A percentile compares a stretch with the other conserved stretches of the same genome.
These are phyloP conservation scores for Epichloe bromicola DNA, from an alignment of 2,329 filamentous ascomycete genomes.

Conservation along the genomic window DNA sequence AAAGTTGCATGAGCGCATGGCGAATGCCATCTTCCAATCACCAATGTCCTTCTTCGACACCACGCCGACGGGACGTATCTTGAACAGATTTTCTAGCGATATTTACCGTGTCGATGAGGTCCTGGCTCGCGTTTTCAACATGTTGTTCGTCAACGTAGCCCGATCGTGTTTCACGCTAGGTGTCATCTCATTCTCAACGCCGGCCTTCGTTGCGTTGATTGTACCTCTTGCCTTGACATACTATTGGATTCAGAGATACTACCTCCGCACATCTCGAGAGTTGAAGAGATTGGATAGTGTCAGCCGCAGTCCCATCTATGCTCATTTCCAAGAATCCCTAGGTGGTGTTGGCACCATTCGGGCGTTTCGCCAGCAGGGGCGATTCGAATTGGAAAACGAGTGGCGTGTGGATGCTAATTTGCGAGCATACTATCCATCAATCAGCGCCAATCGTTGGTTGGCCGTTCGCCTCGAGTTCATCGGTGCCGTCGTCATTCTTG, in stretches of 20 bases:
- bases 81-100: conserved; percentile 88
- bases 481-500: conserved; percentile 83
- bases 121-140: conserved; percentile 92
- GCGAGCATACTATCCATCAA: conserved; percentile 87
- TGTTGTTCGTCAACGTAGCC: conserved; percentile 71
- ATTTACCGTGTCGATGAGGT: conserved; percentile 83
- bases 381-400: conserved; percentile 89
- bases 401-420: conserved; percentile 94
- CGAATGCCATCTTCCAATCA: conserved; percentile 89
- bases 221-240: conserved; percentile 72
- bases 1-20: conserved; percentile 95
- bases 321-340: conserved; percentile 95
- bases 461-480: conserved; percentile 92
- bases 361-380: conserved; percentile 76
- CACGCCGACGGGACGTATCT: conserved; percentile 86
- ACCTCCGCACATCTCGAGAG: conserved; percentile 88
- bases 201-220: conserved; percentile 68
- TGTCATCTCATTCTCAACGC: conserved; percentile 72
- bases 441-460: conserved; percentile 89
- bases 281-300: conserved; percentile 93
- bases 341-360: conserved; percentile 91
- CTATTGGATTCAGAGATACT: conserved; percentile 91
- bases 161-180: conserved; percentile 71
- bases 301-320: conserved; percentile 89
- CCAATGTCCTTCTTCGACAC: conserved; percentile 99